These are phyloP conservation scores for Osmanthus fragrans DNA, from an alignment of 257 asterid genomes.

Conservation along the genomic window DNA sequence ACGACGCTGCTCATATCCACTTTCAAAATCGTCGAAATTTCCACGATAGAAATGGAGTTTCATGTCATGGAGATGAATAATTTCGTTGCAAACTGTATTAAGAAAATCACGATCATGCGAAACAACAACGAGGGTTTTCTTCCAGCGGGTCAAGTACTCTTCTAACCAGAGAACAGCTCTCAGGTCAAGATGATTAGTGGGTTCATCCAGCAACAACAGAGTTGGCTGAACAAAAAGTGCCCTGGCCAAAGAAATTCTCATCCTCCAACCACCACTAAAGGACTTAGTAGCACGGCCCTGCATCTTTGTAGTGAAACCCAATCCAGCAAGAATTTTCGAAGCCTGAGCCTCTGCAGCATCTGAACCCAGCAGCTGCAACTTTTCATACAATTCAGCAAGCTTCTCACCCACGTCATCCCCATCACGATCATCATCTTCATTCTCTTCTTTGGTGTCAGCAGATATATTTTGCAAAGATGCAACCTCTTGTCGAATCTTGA, in stretches of 20 bases:
- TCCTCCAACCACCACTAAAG: constrained; percentile 83
- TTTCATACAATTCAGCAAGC: constrained; percentile 63
- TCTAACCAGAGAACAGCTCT: constrained; percentile 76
- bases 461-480: constrained; percentile 45
- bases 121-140: constrained; percentile 72
- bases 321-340: constrained; percentile 69
- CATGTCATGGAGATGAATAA: constrained; percentile 66
- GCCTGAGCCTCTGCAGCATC: constrained; percentile 85
- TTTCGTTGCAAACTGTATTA: constrained; percentile 58
- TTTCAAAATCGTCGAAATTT: constrained; percentile 60
- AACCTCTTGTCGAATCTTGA: constrained; percentile 58
- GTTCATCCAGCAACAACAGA: constrained; percentile 63
- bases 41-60: constrained; percentile 65
- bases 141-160: constrained; percentile 72
- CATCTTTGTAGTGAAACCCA: constrained; percentile 72
- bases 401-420: constrained; percentile 54
- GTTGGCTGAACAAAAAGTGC: constrained; percentile 82
- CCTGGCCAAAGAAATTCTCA: constrained; percentile 73
- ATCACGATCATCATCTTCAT: constrained; percentile 35
- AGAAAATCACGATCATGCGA: constrained; percentile 71
- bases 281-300: constrained; percentile 62
- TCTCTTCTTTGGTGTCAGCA: constrained; percentile 31
- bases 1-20: constrained; percentile 65
- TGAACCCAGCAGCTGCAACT: constrained; percentile 64
- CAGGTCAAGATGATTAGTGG: constrained; percentile 76